A percentile compares a stretch with the other conserved stretches of the same genome.
phyloP scores from a whole-genome alignment of 108 stramenopile genomes.

The Skeletonema marinoi region DNA sequence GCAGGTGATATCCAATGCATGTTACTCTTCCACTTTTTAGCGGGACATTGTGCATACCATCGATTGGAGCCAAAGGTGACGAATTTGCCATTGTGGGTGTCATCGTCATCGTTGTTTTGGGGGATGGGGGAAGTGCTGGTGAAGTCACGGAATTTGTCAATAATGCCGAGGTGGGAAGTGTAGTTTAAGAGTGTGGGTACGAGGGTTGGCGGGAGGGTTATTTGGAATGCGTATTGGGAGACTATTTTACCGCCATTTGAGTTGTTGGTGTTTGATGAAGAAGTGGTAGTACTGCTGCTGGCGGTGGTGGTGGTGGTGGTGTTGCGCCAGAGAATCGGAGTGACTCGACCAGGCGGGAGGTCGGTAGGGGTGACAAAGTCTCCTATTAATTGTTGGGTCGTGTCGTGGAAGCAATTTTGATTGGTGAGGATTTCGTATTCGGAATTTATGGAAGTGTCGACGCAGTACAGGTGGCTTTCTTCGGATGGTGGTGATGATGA shows the following conservation, averaged over 20 bases:
- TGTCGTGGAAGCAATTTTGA: background rate
- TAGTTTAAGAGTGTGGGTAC: slow-evolving; percentile 18
- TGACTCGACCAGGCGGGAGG: slow-evolving; percentile 9
- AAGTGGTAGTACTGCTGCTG: background rate
- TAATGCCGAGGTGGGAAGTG: slow-evolving; percentile 45
- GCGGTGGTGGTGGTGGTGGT: background rate
- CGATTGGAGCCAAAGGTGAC: background rate
- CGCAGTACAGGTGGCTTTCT: background rate
- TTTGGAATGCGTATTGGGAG: slow-evolving; percentile 40
- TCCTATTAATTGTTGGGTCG: background rate
- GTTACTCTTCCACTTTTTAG: slow-evolving; percentile 45
- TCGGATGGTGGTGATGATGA: too few relatives aligned
- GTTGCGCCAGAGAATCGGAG: slow-evolving; percentile 20
- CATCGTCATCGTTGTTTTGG: background rate
- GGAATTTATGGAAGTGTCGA: background rate
- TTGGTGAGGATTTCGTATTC: background rate
- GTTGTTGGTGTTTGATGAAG: background rate
- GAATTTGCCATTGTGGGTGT: background rate
- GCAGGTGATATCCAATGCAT: slow-evolving; percentile 58
- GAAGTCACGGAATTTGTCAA: slow-evolving; percentile 31
- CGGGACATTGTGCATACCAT: slow-evolving; percentile 29
- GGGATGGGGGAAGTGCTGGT: slow-evolving; percentile 8
- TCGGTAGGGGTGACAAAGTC: slow-evolving; percentile 30
- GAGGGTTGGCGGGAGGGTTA: slow-evolving; percentile 39
- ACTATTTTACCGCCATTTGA: slow-evolving; percentile 8